Evolutionary conservation across 192 early-diverging fungal genomes (phyloP), one percentile per base, ranked within the genome.

Genomic region (Chytriomyces hyalinus): DNA sequence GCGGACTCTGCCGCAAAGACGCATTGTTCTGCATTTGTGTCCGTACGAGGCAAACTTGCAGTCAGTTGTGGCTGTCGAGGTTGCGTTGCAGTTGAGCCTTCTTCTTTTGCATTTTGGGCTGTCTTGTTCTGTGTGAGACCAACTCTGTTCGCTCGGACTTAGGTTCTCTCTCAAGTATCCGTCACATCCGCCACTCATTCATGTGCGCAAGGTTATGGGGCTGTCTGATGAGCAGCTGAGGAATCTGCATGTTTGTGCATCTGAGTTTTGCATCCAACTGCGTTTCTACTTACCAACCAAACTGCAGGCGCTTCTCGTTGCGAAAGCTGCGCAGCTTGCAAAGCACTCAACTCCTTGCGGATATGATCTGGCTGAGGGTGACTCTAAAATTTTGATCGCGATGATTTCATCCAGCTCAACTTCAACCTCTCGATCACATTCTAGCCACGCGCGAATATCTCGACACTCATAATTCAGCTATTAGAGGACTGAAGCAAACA

Each of bases 211-310:
- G 48, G 69, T 73, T 4, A 53, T 17, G 20, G 82, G 83, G 9
- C 15, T 82, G 26, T 65, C 75, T 4, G 84, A 85, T 51, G 60
- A 61, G 0, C 84, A 85, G 46, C 7, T 85, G 5, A 59, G 48
- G 45, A 65, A 74, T 26, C 65, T 85, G 57, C 60, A 75, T n/a
- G 69, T 60, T 53, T 67, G 45, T 46, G 28, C 3, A 59, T 57
- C 28, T 63, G 24, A 50, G 70, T 68, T 13, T 11, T 24, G 26
- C 10, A 43, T 44, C 36, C 36, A 36, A 36, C 36, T 36, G 36
- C 24, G 1, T 36, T 4, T 36, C 36, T 36, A 36, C 36, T 36
- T 2, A 36, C 36, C 4, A 36, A 36, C 1, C 4, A 36, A 36
- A 4, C 36, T 36, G 4, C 67, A 15, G 15, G 45, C 78, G 22